Percentiles rank a stretch among this genome's conserved stretches.
Evolutionary conservation across 1,284 basidiomycete genomes (phyloP).

Genomic region (Fomitopsis betulina): DNA sequence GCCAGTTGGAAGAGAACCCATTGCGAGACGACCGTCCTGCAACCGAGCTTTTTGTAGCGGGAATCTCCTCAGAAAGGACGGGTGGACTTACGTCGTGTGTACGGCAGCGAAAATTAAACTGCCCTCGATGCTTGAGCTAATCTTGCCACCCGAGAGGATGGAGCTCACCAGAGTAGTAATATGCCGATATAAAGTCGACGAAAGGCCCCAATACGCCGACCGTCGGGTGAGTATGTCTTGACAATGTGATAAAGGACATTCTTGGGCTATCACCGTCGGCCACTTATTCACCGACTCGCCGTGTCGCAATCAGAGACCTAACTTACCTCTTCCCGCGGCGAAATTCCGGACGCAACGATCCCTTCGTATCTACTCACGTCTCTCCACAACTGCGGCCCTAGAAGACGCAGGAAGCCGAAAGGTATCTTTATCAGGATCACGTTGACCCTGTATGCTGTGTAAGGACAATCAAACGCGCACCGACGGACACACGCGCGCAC

Average conservation of each 20-base stretch:
- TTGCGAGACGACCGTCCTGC: slow-evolving; percentile 30
- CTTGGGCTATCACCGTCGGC: slow-evolving; percentile 9
- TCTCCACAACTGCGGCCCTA: slow-evolving; percentile 18
- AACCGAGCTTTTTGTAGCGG: neutral
- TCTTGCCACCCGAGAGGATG: neutral
- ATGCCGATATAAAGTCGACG: slow-evolving; percentile 17
- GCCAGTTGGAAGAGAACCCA: slow-evolving; percentile 42
- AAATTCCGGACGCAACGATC: slow-evolving; percentile 11
- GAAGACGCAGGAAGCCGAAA: slow-evolving; percentile 18
- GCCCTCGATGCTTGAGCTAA: neutral
- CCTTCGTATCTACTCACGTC: slow-evolving; percentile 19
- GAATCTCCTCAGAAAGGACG: no score
- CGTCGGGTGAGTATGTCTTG: slow-evolving; percentile 17
- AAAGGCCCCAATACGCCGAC: slow-evolving; percentile 13
- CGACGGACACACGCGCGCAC: slow-evolving; percentile 15
- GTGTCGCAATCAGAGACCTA: neutral
- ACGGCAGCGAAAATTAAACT: slow-evolving; percentile 34
- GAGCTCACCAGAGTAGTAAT: slow-evolving; percentile 18
- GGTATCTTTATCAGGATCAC: slow-evolving; percentile 19
- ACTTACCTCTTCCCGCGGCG: slow-evolving; percentile 15
- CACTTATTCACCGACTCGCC: neutral
- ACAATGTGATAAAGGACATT: slow-evolving; percentile 19
- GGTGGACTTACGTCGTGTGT: slow-evolving; percentile 30
- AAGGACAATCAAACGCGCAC: neutral
- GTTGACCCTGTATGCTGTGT: slow-evolving; percentile 14